Base-by-base conservation (phyloP, 2,329 filamentous ascomycete genomes). In the Aspergillus niger region DNA sequence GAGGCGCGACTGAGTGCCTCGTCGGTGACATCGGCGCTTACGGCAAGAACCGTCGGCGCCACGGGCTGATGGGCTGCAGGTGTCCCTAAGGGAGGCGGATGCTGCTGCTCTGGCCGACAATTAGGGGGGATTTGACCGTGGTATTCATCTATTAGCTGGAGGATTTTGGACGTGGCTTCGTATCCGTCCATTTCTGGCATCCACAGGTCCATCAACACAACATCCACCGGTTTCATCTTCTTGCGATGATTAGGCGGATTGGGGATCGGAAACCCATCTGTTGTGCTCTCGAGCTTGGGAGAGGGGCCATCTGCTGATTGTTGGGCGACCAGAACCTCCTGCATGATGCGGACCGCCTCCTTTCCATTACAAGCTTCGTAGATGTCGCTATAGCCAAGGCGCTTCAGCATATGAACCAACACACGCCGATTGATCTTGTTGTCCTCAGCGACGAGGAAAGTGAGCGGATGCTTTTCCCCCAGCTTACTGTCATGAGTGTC, bases 171-270 rank as follows among this genome's bases (percentile, higher is more conserved):
- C 0, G 88, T 85, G 2, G 89, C 89, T 69, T 90, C 85, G 65
- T 89, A 91, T 1, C 89, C 89, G 69, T 91, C 88, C 80, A 91
- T 87, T 64, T 86, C 80, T 0, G 89, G 89, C 87, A 91, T 91
- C 89, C 89, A 91, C 8, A 91, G 81, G 73, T 91, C 89, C 89
- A 91, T 91, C 47, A 91, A 76, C 24, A 91, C 81, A 2, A 89
- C 82, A 67, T 90, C 84, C 59, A 90, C 84, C 2, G 75, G 73
- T 58, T 77, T 78, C 10, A 71, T 62, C 44, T 75, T 72, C 47
- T 69, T 64, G 62, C 66, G 28, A 65, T 69, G 28, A 64, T 64
- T 17, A 63, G 70, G 52, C 63, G 67, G 10, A 1, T 64, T 65
- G n/a, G 65, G 58, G 2, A 68, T 58, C 24, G 61, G 56, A 5